Base-by-base conservation (phyloP, 768 basidiomycete species). In the Suillus paluster region DNA sequence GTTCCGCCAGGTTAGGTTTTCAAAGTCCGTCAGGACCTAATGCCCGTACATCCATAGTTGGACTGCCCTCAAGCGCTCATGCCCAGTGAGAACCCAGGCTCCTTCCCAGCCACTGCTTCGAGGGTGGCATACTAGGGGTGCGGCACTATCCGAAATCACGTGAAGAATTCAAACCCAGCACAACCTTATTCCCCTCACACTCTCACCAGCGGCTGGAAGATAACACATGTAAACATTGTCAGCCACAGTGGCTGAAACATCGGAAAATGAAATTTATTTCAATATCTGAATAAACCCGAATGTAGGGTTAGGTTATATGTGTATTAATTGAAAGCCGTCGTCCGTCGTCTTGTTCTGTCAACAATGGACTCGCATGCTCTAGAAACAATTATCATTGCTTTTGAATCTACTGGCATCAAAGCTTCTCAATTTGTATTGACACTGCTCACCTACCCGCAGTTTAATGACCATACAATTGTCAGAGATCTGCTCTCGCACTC, bases 401-500 rank as follows among this genome's bases (percentile, higher is more conserved):
- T 12, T 42, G 63, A n/a, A 54, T 65, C 36, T 60, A 71, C 6
- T 74, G 67, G 70, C 58, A 65, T 23, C 62, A 64, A 25, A 66
- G 59, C 25, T 8, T 61, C 53, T 25, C 59, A 60, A 23, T 49
- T 60, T 21, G 12, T 60, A 15, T 25, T 17, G 1, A n/a, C 34
- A 19, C 14, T 60, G 15, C 59, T 60, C 36, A 48, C 59, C 39
- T 17, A 21, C 33, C 60, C 5, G 12, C 53, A 42, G 15, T 55
- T 39, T 25, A 42, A 36, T 11, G 33, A 44, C 19, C 60, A 61
- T 42, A 41, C 41, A 8, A 15, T 33, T n/a, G 58, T 59, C 34
- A 4, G 6, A 6, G 45, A 59, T n/a, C 27, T 59, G 15, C 30
- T 59, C 14, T 27, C 27, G 21, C 58, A 59, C 17, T 59, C 58